phyloP scores from a whole-genome alignment of 2,329 filamentous ascomycete species.

The Chaetomiaceae sp. region DNA sequence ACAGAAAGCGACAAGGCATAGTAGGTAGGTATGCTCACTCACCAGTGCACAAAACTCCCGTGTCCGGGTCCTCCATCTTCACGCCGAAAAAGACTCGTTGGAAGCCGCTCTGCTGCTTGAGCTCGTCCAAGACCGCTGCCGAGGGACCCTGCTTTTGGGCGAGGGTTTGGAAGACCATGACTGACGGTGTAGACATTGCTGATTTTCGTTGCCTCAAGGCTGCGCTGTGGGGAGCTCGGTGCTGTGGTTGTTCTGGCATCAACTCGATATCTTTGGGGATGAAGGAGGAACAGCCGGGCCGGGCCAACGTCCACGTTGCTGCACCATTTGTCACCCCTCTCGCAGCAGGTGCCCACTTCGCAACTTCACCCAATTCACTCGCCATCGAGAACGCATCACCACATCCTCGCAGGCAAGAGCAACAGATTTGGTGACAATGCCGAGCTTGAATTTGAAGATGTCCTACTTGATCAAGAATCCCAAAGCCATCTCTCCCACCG shows the following conservation, averaged over 20 bases:
- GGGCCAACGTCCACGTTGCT: not conserved
- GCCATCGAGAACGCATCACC: not conserved
- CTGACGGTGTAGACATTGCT: constrained; percentile 7
- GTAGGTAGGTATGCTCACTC: not conserved
- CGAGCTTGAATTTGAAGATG: constrained; percentile 35
- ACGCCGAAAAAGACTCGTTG: constrained; percentile 13
- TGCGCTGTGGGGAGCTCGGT: not conserved
- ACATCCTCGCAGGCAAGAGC: not conserved
- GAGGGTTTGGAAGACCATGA: constrained; percentile 13
- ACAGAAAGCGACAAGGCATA: too few species aligned
- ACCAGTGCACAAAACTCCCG: constrained; percentile 16
- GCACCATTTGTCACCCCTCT: not conserved
- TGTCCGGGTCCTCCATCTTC: constrained; percentile 18
- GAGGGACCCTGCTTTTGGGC: not conserved
- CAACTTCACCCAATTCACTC: too few species aligned
- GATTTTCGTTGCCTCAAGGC: not conserved
- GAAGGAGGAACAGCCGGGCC: not conserved
- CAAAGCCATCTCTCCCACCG: constrained; percentile 29
- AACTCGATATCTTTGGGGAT: too few species aligned
- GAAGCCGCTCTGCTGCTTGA: constrained; percentile 15
- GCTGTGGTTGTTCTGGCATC: not conserved
- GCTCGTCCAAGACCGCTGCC: not conserved
- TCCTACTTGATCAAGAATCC: constrained; percentile 31
- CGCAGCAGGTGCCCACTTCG: not conserved
- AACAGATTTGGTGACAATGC: constrained; percentile 12